Percentiles rank a stretch among this genome's conserved stretches.
These are phyloP conservation scores for Aspergillus clavatus DNA, from an alignment of 2,329 filamentous ascomycete species.

Conservation along the genomic window DNA sequence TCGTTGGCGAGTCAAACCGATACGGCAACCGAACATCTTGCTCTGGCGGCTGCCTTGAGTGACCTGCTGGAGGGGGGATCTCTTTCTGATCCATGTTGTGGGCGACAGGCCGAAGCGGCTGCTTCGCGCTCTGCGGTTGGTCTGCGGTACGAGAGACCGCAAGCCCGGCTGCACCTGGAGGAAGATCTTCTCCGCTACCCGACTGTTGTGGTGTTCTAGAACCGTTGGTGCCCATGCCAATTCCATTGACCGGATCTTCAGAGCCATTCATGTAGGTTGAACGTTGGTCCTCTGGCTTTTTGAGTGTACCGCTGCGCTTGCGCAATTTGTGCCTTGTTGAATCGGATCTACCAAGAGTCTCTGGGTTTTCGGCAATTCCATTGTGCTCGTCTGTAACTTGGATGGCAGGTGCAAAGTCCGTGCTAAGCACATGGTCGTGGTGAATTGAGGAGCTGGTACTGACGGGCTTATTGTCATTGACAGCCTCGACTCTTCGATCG, in stretches of 20 bases:
- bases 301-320: slow-evolving; percentile 30
- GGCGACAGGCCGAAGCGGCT: slow-evolving; percentile 28
- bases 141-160: slow-evolving; percentile 25
- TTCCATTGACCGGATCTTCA: slow-evolving; percentile 1
- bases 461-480: slow-evolving; percentile 18
- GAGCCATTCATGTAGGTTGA: slow-evolving; percentile 21
- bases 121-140: slow-evolving; percentile 26
- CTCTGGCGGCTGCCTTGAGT: slow-evolving; percentile 41
- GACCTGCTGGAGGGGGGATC: slow-evolving; percentile 32
- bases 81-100: slow-evolving; percentile 37
- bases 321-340: slow-evolving; percentile 29
- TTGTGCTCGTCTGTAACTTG: slow-evolving; percentile 66
- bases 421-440: slow-evolving; percentile 16
- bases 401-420: slow-evolving; percentile 62
- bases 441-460: slow-evolving; percentile 20
- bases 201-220: slow-evolving; percentile 11
- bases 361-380: slow-evolving; percentile 24
- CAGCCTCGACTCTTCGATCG: slow-evolving; percentile 43
- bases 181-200: slow-evolving; percentile 5
- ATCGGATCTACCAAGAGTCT: slow-evolving; percentile 25
- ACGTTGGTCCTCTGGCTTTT: slow-evolving; percentile 22
- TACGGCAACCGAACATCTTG: slow-evolving; percentile 39
- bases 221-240: slow-evolving; percentile 2
- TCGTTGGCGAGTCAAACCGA: slow-evolving; percentile 37
- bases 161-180: slow-evolving; percentile 24